Evolutionary conservation across 2,329 filamentous ascomycete species (phyloP), one percentile per base, ranked within the genome.

Genomic region (Aspergillus sp.): DNA sequence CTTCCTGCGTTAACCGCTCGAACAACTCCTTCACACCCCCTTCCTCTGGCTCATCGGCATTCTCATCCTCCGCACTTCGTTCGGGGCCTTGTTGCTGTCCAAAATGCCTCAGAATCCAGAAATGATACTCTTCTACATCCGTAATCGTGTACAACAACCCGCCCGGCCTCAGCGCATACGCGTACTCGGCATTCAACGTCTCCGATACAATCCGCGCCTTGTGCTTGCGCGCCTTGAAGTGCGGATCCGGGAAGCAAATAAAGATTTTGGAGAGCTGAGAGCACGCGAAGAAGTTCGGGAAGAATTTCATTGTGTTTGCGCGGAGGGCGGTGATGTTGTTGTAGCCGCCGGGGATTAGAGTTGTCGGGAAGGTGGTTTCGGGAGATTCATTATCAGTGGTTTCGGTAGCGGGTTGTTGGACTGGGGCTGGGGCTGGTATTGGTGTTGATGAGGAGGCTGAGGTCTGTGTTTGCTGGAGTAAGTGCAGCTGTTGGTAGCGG

Each of bases 241-340:
- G 95, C 62, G 95, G 95, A 73, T 99, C 95, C 0, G 95, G 95
- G 75, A 99, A 99, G 82, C 95, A 99, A 71, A 99, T 91, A 77
- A 99, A 99, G 74, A 98, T 91, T 74, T 96, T 96, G 65, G 85
- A 86, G 15, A 99, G 86, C 75, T 97, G 93, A 15, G 80, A 83
- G 71, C 89, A 91, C 58, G 80, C 82, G 83, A 99, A 98, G 83
- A 97, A 97, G 75, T 99, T 98, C 64, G 96, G 94, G n/a, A 99
- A 83, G 78, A 98, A 99, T 77, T 99, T 99, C 95, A 99, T 99
- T 5, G 92, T 92, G 81, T 99, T 99, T 67, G 92, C 91, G 64
- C 95, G 89, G 52, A 99, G 82, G 74, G 92, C 96, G 38, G 91
- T 89, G 57, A 94, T 89, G 76, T 99, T 99, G 73, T 96, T 90